Conservation (phyloP, 176 grass and related monocot genomes). For the Puccinellia tenuiflora region DNA sequence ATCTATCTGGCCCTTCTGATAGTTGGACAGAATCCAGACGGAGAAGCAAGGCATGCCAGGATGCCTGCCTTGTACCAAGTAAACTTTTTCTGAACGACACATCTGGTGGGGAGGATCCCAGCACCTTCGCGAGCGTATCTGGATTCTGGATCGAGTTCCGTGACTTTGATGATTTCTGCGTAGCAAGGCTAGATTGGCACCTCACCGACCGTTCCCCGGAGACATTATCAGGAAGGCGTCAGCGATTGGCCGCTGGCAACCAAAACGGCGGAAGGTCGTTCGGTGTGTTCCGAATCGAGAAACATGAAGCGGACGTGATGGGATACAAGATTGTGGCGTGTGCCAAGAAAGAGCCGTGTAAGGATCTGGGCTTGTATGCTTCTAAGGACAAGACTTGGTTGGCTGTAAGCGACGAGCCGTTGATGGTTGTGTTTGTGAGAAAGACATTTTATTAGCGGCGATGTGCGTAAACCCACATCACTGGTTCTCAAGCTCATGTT, state of each 20-base stretch:
- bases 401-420: background rate
- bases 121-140: background rate
- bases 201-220: accelerated
- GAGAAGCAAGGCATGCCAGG: too few species aligned
- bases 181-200: background rate
- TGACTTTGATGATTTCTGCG: background rate
- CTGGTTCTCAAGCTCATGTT: background rate
- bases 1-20: too few species aligned
- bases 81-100: too few species aligned
- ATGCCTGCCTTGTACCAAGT: too few species aligned
- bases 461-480: too few species aligned
- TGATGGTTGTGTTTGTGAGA: background rate
- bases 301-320: background rate
- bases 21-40: too few species aligned
- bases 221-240: background rate
- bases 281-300: background rate
- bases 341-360: background rate
- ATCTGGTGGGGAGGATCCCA: too few species aligned
- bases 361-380: background rate
- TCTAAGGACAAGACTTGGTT: background rate
- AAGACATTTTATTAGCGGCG: background rate
- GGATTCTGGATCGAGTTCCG: background rate
- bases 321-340: background rate
- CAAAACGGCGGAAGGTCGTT: background rate
- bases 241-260: background rate